phyloP scores from a whole-genome alignment of 129 eudicot genomes.

The Flaveria robusta region DNA sequence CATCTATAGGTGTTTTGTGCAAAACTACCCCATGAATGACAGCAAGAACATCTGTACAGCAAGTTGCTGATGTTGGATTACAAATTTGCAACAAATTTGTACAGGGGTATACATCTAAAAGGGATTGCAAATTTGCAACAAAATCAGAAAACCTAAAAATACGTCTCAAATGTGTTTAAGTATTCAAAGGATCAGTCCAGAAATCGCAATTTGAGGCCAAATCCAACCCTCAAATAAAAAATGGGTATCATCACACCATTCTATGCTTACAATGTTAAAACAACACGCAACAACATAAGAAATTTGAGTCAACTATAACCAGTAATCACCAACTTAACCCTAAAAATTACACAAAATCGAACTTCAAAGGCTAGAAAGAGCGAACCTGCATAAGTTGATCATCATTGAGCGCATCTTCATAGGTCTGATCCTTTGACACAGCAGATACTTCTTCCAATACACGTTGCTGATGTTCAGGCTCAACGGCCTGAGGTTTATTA shows the following conservation, averaged over 20 bases:
- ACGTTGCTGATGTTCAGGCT: conserved; percentile 11
- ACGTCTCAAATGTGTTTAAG: neutral
- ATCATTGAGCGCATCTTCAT: conserved; percentile 43
- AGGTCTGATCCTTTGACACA: conserved; percentile 36
- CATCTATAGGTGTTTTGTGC: neutral
- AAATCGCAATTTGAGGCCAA: neutral
- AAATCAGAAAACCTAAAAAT: neutral
- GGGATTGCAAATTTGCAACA: neutral
- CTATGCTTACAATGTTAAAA: neutral
- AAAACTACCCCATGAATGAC: neutral
- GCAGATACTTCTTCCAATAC: conserved; percentile 18
- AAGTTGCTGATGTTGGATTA: neutral
- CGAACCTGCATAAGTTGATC: conserved; percentile 45
- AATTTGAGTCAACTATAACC: neutral
- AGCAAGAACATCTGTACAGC: neutral
- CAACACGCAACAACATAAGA: neutral
- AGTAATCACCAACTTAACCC: neutral
- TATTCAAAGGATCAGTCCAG: neutral
- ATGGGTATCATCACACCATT: neutral
- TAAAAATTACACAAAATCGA: neutral
- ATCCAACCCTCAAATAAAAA: neutral
- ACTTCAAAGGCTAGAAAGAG: conserved; percentile 1
- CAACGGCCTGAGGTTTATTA: conserved; percentile 27
- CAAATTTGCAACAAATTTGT: neutral
- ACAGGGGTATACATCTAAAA: neutral